phyloP scores from a whole-genome alignment of 2,329 filamentous ascomycete species.

The Ascochyta viciae-villosae region DNA sequence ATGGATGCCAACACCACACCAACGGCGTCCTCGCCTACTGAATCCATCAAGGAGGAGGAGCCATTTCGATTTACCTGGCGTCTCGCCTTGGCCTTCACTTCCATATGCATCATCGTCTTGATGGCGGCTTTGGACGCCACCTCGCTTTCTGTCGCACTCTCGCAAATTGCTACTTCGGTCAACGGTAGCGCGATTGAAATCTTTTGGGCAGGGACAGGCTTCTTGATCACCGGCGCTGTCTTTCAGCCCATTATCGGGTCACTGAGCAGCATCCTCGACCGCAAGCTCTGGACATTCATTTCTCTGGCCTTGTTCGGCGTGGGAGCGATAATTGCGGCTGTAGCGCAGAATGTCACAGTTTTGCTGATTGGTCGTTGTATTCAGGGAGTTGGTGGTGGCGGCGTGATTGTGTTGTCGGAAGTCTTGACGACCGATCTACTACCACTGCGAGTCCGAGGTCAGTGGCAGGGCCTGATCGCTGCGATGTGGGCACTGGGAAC shows the following conservation, averaged over 20 bases:
- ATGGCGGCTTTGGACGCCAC: conserved; percentile 72
- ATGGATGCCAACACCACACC: no score
- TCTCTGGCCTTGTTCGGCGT: conserved; percentile 45
- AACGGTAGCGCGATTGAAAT: conserved; percentile 49
- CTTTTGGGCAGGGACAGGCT: conserved; percentile 52
- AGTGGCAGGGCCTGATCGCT: conserved; percentile 51
- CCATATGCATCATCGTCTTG: conserved; percentile 62
- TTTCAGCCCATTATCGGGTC: conserved; percentile 50
- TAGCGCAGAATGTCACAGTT: conserved; percentile 49
- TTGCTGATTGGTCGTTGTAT: conserved; percentile 48
- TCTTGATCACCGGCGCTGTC: conserved; percentile 48
- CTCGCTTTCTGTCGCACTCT: conserved; percentile 67
- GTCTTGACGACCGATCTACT: conserved; percentile 57
- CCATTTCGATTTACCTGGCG: no score
- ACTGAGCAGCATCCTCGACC: conserved; percentile 50
- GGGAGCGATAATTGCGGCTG: conserved; percentile 46
- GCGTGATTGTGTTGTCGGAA: conserved; percentile 51
- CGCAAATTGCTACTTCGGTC: conserved; percentile 48
- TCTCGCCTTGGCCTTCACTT: conserved; percentile 21
- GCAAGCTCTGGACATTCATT: conserved; percentile 46
- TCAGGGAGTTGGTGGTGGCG: conserved; percentile 52
- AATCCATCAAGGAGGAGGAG: no score
- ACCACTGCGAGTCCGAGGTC: conserved; percentile 51
- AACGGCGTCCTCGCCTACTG: no score
- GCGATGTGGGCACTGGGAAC: conserved; percentile 64